Conservation (phyloP, 371 early-diverging fungal species). For the Mucor saturninus region DNA sequence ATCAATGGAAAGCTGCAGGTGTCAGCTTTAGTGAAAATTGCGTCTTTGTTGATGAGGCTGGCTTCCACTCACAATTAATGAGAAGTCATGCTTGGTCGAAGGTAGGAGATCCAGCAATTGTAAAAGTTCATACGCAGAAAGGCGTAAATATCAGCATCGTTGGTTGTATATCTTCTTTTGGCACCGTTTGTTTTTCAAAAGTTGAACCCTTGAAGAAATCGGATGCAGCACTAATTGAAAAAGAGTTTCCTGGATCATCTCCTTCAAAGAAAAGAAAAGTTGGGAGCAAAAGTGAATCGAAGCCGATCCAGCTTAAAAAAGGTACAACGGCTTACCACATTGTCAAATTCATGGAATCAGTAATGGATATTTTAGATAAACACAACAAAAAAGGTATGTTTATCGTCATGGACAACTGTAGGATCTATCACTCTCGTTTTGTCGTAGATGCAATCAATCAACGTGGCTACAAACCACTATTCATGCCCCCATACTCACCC, state of each 20-base stretch:
- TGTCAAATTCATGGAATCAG: conserved; percentile 6
- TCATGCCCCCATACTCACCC: too few species aligned
- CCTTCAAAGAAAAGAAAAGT: conserved; percentile 22
- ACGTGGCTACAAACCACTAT: too few species aligned
- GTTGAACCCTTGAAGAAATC: conserved; percentile 19
- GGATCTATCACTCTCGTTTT: background rate
- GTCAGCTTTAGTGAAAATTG: background rate
- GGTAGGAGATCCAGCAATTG: conserved; percentile 17
- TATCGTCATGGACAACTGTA: conserved; percentile 14
- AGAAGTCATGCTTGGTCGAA: conserved; percentile 29
- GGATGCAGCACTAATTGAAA: conserved; percentile 18
- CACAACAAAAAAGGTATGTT: conserved; percentile 10
- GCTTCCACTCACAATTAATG: conserved; percentile 20
- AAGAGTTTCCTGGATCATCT: conserved; percentile 15
- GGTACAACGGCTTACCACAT: conserved; percentile 5
- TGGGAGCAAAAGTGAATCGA: conserved; percentile 19
- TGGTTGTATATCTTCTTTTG: conserved; percentile 5
- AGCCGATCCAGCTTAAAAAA: conserved; percentile 15
- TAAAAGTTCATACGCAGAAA: conserved; percentile 19
- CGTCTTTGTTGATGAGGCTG: conserved; percentile 15
- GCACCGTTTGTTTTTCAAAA: conserved; percentile 9
- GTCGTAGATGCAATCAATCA: conserved; percentile 11
- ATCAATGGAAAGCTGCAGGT: conserved; percentile 3
- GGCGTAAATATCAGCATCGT: conserved; percentile 23
- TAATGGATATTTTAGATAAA: conserved; percentile 7